Evolutionary conservation across 2,329 filamentous ascomycete species (phyloP), one percentile per base, ranked within the genome.

Genomic region (Fusarium sp.): DNA sequence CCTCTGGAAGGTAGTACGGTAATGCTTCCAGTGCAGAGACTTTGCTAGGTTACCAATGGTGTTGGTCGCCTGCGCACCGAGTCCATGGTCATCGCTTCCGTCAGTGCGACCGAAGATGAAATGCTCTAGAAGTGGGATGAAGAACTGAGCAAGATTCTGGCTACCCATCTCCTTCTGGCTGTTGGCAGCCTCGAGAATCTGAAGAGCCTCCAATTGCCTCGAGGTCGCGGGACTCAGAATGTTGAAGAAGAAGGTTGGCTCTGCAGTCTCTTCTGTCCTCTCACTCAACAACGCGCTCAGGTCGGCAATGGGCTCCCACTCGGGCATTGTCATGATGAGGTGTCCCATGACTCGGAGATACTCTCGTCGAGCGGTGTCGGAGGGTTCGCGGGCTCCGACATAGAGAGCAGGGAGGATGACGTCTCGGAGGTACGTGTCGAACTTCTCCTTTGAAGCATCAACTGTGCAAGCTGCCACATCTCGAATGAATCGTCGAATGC

Each of bases 81-180:
- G 87, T 59, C 95, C 96, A 76, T 97, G 93, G 38, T 94, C 95
- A 80, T 98, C 94, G 24, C 82, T 86, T 10, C 88, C 87, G 57
- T 94, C 93, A 6, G 89, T 90, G 69, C 93, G 91, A 67, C 95
- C 93, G 79, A 98, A 96, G 27, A 98, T 92, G 79, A 98, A 98
- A 80, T 98, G 95, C 80, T 99, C 96, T 11, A 98, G 87, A 22
- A 99, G 87, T 1, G 96, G 97, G 45, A 99, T 90, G 79, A 98
- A 94, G 79, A 98, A 93, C 20, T 96, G 92, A 67, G 92, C 92
- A 72, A 97, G 88, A 78, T 97, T 97, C 62, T 91, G 90, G 77
- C 94, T 93, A 70, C 89, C 89, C 68, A 99, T 85, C 58, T 90
- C 87, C 14, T 89, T 87, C 65, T 88, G 87, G 11, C 86, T 82